phyloP scores from a whole-genome alignment of 1,139 yeast genomes.

The Kodamaea sp. region DNA sequence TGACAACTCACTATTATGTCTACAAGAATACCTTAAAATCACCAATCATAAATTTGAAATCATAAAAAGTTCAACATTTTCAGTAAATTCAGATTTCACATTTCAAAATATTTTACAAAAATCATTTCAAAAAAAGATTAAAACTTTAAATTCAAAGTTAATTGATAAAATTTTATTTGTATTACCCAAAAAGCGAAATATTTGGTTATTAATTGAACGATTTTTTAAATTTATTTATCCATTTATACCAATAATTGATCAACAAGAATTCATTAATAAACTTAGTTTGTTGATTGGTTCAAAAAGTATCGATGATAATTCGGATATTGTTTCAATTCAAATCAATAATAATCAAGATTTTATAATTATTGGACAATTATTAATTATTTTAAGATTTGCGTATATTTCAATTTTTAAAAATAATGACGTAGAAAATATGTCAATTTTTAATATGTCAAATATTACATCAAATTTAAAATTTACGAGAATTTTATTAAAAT shows the following conservation, averaged over 20 bases:
- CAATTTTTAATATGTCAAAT: conserved; percentile 3
- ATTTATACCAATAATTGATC: conserved; percentile 18
- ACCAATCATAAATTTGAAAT: neutral
- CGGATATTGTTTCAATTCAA: conserved; percentile 10
- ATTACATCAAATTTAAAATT: conserved; percentile 15
- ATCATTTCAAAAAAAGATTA: conserved; percentile 6
- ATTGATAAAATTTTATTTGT: conserved; percentile 7
- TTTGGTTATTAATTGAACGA: conserved; percentile 18
- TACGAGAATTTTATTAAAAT: conserved; percentile 17
- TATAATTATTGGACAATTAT: conserved; percentile 13
- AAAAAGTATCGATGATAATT: conserved; percentile 6
- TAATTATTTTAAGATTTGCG: conserved; percentile 16
- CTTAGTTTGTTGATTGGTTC: conserved; percentile 14
- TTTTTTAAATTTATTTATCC: conserved; percentile 17
- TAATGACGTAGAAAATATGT: conserved; percentile 11
- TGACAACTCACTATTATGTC: too few species aligned
- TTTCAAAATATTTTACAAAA: neutral
- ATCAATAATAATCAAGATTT: conserved; percentile 11
- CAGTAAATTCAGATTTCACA: too few species aligned
- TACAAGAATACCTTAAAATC: too few species aligned
- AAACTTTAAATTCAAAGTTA: conserved; percentile 1
- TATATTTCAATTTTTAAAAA: conserved; percentile 18
- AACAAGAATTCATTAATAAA: conserved; percentile 14
- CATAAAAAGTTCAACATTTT: neutral
- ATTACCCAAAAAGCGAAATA: conserved; percentile 14